A percentile compares a stretch with the other conserved stretches of the same genome.
These are phyloP conservation scores for Teunomyces atbi DNA, from an alignment of 805 yeast species.

Conservation along the genomic window DNA sequence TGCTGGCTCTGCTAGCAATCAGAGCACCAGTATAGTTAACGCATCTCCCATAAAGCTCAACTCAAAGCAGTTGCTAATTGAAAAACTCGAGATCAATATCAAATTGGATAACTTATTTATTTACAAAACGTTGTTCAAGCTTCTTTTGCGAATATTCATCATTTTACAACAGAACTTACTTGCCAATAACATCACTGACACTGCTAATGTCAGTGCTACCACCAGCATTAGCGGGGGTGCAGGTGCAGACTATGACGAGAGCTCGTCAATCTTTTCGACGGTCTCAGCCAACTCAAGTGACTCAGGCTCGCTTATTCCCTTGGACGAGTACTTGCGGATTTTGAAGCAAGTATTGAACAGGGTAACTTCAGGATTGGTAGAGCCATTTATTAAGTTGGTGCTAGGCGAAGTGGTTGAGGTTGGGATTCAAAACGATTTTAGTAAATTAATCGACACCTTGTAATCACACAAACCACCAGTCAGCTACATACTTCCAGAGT, in stretches of 20 bases:
- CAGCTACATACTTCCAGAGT: conserved; percentile 36
- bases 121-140: conserved; percentile 31
- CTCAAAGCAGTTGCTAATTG: conserved; percentile 41
- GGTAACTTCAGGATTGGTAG: conserved; percentile 34
- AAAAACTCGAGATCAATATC: conserved; percentile 44
- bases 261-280: conserved; percentile 36
- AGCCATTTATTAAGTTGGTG: conserved; percentile 34
- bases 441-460: conserved; percentile 24
- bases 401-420: conserved; percentile 31
- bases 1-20: neutral
- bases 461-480: conserved; percentile 28
- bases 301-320: conserved; percentile 19
- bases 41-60: conserved; percentile 40
- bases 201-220: conserved; percentile 1
- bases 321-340: conserved; percentile 32
- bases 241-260: conserved; percentile 19
- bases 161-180: conserved; percentile 25
- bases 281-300: conserved; percentile 22
- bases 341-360: conserved; percentile 27
- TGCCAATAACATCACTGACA: conserved; percentile 7
- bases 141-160: conserved; percentile 26
- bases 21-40: conserved; percentile 11
- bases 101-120: conserved; percentile 39
- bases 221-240: neutral
- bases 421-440: conserved; percentile 28